These are phyloP conservation scores for Metrosideros polymorpha DNA, from an alignment of 441 rosid genomes.

Conservation along the genomic window DNA sequence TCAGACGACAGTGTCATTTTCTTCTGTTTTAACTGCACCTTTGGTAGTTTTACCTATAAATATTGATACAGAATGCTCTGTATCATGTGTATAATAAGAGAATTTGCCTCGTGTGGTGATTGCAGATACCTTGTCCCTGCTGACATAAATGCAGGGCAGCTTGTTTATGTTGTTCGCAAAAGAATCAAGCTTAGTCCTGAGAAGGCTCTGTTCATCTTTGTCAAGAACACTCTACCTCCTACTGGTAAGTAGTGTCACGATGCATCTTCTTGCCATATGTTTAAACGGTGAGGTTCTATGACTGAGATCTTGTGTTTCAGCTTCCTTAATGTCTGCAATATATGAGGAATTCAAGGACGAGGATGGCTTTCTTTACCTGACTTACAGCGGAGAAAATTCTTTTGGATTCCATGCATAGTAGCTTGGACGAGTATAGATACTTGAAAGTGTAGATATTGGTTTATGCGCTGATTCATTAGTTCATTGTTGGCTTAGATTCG, in stretches of 20 bases:
- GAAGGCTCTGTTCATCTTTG: constrained; percentile 3
- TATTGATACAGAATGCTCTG: neutral
- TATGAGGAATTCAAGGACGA: neutral
- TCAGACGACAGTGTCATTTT: neutral
- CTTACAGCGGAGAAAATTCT: neutral
- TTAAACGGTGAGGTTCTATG: neutral
- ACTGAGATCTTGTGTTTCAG: neutral
- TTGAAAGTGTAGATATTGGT: neutral
- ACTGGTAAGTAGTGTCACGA: neutral
- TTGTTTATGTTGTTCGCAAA: constrained; percentile 3
- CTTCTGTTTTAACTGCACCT: neutral
- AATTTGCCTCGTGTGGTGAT: neutral
- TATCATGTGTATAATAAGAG: neutral
- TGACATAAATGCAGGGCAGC: constrained; percentile 1
- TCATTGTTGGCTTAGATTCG: neutral
- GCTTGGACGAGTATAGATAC: neutral
- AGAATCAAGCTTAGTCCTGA: neutral
- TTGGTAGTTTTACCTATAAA: neutral
- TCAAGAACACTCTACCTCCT: neutral
- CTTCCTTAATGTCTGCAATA: neutral
- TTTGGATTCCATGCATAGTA: neutral
- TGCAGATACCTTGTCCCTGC: constrained; percentile 1
- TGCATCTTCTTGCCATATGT: neutral
- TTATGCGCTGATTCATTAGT: neutral
- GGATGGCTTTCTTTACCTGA: constrained; percentile 5